phyloP scores from a whole-genome alignment of 2,329 filamentous ascomycete species.

The Ophiostoma montium region DNA sequence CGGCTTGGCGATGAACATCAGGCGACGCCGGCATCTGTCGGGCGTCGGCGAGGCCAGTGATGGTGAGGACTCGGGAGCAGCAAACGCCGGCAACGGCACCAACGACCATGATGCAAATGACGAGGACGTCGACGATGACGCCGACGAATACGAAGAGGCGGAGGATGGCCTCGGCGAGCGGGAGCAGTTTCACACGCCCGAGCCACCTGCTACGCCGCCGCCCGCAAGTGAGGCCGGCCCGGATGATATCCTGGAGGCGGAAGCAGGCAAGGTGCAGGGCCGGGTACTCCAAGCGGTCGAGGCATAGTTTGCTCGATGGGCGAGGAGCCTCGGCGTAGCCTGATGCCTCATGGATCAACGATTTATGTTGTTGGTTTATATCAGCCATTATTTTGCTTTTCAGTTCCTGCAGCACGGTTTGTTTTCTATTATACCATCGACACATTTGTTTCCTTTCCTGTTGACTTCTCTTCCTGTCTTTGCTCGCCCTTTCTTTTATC shows the following conservation, averaged over 20 bases:
- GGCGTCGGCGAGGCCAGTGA: constrained; percentile 8
- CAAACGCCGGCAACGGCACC: constrained; percentile 17
- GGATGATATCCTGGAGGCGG: neutral
- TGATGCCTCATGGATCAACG: neutral
- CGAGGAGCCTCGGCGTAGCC: neutral
- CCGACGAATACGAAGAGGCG: constrained; percentile 16
- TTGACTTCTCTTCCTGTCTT: neutral
- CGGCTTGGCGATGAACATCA: constrained; percentile 20
- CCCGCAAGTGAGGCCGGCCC: neutral
- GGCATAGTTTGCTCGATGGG: constrained; percentile 2
- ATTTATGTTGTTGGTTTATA: neutral
- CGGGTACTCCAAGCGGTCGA: constrained; percentile 4
- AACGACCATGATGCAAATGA: neutral
- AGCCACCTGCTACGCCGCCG: constrained; percentile 23
- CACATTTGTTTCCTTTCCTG: neutral
- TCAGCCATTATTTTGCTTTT: neutral
- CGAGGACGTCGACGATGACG: constrained; percentile 12
- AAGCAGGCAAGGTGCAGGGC: neutral
- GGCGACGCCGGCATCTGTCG: constrained; percentile 7
- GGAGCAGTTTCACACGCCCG: constrained; percentile 28
- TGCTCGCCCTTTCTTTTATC: neutral
- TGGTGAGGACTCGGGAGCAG: constrained; percentile 13
- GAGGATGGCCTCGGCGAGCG: constrained; percentile 11
- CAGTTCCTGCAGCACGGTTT: neutral
- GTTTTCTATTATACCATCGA: neutral